A percentile compares a stretch with the other conserved stretches of the same genome.
Evolutionary conservation across 2,329 filamentous ascomycete species (phyloP).

Genomic region (Microdochium nivale): DNA sequence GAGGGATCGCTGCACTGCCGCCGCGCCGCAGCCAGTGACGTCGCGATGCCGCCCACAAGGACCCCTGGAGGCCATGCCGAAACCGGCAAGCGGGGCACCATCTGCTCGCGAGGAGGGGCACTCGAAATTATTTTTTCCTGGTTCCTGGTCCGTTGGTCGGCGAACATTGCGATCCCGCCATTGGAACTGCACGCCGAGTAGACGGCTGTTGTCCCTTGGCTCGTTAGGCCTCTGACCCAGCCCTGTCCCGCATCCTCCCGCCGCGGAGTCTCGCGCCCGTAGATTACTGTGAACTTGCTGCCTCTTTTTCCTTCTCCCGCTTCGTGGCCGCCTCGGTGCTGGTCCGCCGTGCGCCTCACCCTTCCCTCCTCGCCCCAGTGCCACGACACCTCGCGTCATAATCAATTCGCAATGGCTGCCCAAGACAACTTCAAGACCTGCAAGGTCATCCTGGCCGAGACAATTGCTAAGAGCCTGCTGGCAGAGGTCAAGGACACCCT

Average conservation of each 20-base stretch:
- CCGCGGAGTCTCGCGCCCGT: neutral
- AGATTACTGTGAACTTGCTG: neutral
- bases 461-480: constrained; percentile 75
- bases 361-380: neutral
- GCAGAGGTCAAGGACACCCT: constrained; percentile 70
- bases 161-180: no score
- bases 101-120: neutral
- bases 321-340: neutral
- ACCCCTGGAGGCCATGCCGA: neutral
- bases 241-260: neutral
- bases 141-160: no score
- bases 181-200: neutral
- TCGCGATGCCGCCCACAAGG: neutral
- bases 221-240: neutral
- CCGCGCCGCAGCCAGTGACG: neutral
- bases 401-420: constrained; percentile 26
- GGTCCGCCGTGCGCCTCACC: neutral
- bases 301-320: neutral
- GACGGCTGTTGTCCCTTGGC: no score
- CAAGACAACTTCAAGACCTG: constrained; percentile 56
- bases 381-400: neutral
- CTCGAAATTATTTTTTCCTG: neutral
- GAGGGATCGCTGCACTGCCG: neutral
- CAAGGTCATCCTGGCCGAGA: constrained; percentile 86
- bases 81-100: neutral